Base-by-base conservation (phyloP, 768 basidiomycete genomes). In the Cystofilobasidium capitatum region DNA sequence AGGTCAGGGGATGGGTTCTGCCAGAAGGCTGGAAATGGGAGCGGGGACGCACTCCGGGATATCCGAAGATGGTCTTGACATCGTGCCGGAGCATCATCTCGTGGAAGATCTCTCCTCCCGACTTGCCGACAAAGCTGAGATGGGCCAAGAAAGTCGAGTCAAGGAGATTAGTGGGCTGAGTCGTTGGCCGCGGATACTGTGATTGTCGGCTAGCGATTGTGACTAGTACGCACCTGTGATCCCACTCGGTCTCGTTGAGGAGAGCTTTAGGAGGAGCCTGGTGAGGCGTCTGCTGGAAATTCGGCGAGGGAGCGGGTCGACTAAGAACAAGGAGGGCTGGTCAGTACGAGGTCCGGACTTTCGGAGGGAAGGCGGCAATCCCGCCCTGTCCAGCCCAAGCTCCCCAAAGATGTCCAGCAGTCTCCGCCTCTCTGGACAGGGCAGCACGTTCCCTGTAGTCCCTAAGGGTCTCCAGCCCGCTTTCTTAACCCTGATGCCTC, bases 81-180 rank as follows among this genome's bases (percentile, higher is more conserved):
- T 83, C 85, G 75, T 99, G 96, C 55, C 94, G 83, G 70, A 93
- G 86, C 90, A 99, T 94, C 94, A 99, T 98, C 79, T 99, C 94
- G 78, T 99, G 92, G 81, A 99, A 96, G 75, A 99, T 97, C 78
- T 97, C 84, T 33, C 94, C 94, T 16, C 94, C 94, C 26, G 91
- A 90, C 77, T 93, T 83, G 58, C 94, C 96, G 64, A 98, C 83
- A 74, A 99, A 98, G 44, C 68, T 69, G 22, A 9, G 14, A 26
- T 2, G 17, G 16, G n/a, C 35, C 24, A n/a, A 24, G 33, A 29
- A 2, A 31, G 31, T 20, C 8, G 31, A 37, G 39, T 22, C 20
- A 26, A 24, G 16, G 26, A 20, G 57, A 20, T 2, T 6, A 37
- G 29, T 37, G 29, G 65, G 31, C 24, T n/a, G 24, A n/a, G 6